Evolutionary conservation across 106 monocot genomes (phyloP).

Genomic region (Cymbidium sinense): DNA sequence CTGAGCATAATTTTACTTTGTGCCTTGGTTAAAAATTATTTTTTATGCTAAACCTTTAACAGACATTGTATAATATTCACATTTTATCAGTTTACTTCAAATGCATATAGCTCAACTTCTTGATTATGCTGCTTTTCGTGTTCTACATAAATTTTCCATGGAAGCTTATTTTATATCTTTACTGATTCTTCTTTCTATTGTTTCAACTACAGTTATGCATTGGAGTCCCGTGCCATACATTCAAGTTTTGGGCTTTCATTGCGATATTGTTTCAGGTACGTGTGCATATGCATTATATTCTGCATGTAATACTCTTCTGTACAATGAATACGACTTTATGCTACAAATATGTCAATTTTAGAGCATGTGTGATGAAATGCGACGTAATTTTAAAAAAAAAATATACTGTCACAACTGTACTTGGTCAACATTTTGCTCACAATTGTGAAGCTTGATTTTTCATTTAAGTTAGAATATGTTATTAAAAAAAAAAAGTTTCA

Average conservation of each 20-base stretch:
- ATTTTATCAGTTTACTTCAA: not conserved
- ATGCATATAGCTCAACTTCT: not conserved
- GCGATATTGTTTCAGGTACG: conserved; percentile 84
- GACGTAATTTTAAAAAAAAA: no score
- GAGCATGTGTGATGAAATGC: not conserved
- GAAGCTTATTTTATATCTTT: not conserved
- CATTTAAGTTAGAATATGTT: no score
- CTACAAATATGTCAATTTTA: not conserved
- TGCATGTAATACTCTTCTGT: not conserved
- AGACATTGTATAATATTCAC: no score
- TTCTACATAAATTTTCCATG: not conserved
- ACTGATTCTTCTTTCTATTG: not conserved
- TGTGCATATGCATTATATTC: not conserved
- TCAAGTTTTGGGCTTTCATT: conserved; percentile 84
- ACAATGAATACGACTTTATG: no score
- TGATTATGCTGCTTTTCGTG: not conserved
- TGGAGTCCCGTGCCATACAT: conserved; percentile 73
- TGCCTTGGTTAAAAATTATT: not conserved
- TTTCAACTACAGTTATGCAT: conserved; percentile 25
- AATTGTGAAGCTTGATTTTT: no score
- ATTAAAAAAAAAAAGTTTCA: no score
- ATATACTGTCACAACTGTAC: no score
- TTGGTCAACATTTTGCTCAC: no score
- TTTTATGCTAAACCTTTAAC: not conserved
- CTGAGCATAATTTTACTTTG: not conserved